Percentiles rank a stretch among this genome's conserved stretches.
Evolutionary conservation across 164 flowering plant genomes (phyloP).

Genomic region (Piper longum): DNA sequence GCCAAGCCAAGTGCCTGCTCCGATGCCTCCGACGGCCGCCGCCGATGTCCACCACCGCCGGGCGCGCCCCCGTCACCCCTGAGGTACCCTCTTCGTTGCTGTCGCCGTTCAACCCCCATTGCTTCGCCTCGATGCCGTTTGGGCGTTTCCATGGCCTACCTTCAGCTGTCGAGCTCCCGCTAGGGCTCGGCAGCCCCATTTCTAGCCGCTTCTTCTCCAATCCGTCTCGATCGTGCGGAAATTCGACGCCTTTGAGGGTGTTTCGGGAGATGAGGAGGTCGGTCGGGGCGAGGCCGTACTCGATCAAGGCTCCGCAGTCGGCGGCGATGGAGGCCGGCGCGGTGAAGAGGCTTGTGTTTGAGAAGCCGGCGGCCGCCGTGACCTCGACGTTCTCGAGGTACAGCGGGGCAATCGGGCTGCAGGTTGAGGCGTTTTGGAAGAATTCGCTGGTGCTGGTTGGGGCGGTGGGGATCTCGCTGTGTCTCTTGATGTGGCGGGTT

Average conservation of each 20-base stretch:
- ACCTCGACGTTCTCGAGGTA: slow-evolving; percentile 35
- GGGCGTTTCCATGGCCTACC: no score
- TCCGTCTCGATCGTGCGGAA: no score
- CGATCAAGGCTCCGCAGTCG: slow-evolving; percentile 12
- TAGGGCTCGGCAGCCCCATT: no score
- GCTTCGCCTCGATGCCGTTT: no score
- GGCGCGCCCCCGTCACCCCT: no score
- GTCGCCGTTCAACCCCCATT: no score
- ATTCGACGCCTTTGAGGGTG: slow-evolving; percentile 1
- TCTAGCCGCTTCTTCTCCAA: no score
- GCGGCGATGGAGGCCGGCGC: slow-evolving; percentile 17
- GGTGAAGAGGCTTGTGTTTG: slow-evolving; percentile 16
- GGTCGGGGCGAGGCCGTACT: slow-evolving; percentile 24
- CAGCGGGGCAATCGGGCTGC: slow-evolving; percentile 59
- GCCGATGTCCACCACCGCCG: no score
- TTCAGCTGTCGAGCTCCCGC: no score
- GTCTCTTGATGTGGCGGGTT: slow-evolving; percentile 63
- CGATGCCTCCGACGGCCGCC: no score
- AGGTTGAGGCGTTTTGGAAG: slow-evolving; percentile 73
- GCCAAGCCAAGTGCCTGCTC: no score
- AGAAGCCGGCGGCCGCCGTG: slow-evolving; percentile 33
- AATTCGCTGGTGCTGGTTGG: slow-evolving; percentile 52
- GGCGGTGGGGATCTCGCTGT: slow-evolving; percentile 42
- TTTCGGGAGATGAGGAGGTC: slow-evolving; percentile 2
- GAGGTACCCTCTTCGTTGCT: no score